Base-by-base conservation (phyloP, 176 grass and related monocot genomes). In the Elymus sibiricus region DNA sequence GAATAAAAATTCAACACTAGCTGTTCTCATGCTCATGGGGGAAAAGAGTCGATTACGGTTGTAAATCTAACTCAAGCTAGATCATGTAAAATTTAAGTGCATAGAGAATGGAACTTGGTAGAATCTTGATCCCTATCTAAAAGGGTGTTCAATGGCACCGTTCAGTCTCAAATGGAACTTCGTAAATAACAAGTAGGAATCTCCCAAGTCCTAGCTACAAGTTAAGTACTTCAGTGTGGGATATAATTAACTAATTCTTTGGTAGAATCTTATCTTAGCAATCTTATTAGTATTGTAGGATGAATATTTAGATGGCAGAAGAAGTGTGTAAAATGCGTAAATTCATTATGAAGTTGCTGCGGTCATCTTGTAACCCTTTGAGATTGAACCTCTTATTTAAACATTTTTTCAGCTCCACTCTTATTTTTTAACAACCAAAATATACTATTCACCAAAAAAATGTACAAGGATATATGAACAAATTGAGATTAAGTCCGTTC, bases 141-240 rank as follows among this genome's bases (percentile, higher is more conserved):
- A 6, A 5, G 51, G 17, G 15, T 40, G 16, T 55, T 47, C 71
- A 10, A 68, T 19, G 14, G 51, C 28, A 82, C 5, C 40, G 37
- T 53, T 77, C 44, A 77, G 21, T 15, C 12, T 88, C 46, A 87
- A 77, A 29, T 88, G 60, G 82, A 74, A 53, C 6, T 37, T n/a
- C 10, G 7, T 10, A 78, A 8, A 38, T 47, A 51, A 43, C 1
- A 74, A 69, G 12, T 65, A 55, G 15, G 22, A 58, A 87, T 46
- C 29, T 62, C 22, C 53, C 22, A 60, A 49, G 21, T 62, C 22
- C 38, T 65, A 60, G 49, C 49, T 19, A 53, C 16, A 53, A 16
- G 53, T 58, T 58, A 24, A 53, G 49, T 16, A 53, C 46, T 19
- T 53, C 16, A 53, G 49, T 53, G 49, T 53, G 49, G 49, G 49